These are phyloP conservation scores for Neofusicoccum cordaticola DNA, from an alignment of 2,329 filamentous ascomycete genomes.

Conservation along the genomic window DNA sequence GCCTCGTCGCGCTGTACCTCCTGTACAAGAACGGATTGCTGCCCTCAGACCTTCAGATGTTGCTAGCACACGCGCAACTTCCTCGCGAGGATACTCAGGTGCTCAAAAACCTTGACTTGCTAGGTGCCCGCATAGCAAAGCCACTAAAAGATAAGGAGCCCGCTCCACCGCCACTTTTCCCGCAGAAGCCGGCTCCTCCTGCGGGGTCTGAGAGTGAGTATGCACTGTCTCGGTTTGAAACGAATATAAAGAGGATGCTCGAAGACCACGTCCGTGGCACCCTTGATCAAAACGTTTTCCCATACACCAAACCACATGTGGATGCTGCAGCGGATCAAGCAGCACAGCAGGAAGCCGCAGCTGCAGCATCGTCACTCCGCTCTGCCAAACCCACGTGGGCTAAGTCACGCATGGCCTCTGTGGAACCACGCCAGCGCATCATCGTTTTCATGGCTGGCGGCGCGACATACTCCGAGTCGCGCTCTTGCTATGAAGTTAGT, in stretches of 20 bases:
- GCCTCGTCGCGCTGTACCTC: constrained; percentile 80
- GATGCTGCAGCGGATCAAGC: constrained; percentile 58
- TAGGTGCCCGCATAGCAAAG: constrained; percentile 72
- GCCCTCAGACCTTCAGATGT: constrained; percentile 75
- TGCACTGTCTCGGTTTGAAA: constrained; percentile 81
- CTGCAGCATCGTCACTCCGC: constrained; percentile 66
- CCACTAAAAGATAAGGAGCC: constrained; percentile 76
- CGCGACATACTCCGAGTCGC: constrained; percentile 86
- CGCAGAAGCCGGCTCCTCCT: constrained; percentile 54
- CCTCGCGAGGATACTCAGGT: constrained; percentile 70
- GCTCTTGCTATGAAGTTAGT: constrained; percentile 84
- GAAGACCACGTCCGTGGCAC: constrained; percentile 58
- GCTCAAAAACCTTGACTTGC: constrained; percentile 73
- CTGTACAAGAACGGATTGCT: constrained; percentile 85
- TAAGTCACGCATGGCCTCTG: constrained; percentile 68
- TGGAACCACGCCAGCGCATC: constrained; percentile 83
- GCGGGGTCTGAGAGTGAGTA: constrained; percentile 66
- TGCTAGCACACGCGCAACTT: constrained; percentile 79
- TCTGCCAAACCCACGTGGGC: constrained; percentile 96
- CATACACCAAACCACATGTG: constrained; percentile 55
- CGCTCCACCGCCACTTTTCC: constrained; percentile 66
- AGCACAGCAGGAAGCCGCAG: constrained; percentile 48
- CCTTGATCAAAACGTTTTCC: constrained; percentile 45
- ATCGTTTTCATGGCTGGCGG: constrained; percentile 95
- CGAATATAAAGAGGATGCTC: constrained; percentile 77